phyloP scores from a whole-genome alignment of 352 stramenopile genomes.

The Phytophthora nicotianae region DNA sequence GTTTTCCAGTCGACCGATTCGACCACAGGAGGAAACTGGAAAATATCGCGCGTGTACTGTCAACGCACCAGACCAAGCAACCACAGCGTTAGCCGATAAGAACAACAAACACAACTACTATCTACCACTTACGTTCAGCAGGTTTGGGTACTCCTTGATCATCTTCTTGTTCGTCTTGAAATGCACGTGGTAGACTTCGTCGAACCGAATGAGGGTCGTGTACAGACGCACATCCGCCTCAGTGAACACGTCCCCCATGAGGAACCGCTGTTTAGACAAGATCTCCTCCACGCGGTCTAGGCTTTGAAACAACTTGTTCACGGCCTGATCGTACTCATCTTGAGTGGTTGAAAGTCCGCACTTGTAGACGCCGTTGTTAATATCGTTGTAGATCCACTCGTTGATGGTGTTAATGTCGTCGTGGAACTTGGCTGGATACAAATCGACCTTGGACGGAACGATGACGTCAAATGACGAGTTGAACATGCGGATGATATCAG shows the following conservation, averaged over 20 bases:
- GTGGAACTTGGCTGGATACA: neutral
- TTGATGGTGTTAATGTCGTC: neutral
- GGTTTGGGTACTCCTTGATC: neutral
- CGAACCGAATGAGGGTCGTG: neutral
- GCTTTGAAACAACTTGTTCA: neutral
- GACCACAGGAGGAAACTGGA: neutral
- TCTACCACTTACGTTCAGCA: neutral
- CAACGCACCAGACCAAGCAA: neutral
- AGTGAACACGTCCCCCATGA: neutral
- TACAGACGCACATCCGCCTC: neutral
- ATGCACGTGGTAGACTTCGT: neutral
- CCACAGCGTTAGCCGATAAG: neutral
- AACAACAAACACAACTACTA: neutral
- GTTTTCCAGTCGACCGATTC: neutral
- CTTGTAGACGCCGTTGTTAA: conserved; percentile 3
- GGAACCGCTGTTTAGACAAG: neutral
- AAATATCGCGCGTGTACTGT: neutral
- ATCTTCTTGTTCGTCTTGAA: neutral
- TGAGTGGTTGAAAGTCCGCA: neutral
- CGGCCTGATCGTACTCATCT: neutral
- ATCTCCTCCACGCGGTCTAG: neutral
- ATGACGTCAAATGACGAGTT: neutral
- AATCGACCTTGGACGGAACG: neutral
- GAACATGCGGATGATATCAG: neutral
- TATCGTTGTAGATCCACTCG: neutral